phyloP scores from a whole-genome alignment of 495 filamentous ascomycete genomes.

The Tirmania nivea region DNA sequence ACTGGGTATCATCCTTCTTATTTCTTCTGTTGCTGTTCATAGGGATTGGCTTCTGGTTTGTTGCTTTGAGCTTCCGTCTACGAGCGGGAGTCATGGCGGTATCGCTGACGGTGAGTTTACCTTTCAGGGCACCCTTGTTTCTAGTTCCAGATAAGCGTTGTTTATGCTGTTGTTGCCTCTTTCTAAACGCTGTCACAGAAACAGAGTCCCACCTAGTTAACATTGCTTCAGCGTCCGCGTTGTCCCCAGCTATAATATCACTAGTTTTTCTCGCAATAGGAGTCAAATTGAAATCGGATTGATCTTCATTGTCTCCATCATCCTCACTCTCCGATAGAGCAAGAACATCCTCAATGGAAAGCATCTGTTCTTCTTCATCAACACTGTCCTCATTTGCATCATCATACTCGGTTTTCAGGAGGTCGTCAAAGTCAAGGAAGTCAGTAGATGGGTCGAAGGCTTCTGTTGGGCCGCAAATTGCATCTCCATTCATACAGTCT shows the following conservation, averaged over 20 bases:
- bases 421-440: constrained; percentile 7
- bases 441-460: constrained; percentile 6
- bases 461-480: constrained; percentile 9
- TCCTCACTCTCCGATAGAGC: constrained; percentile 16
- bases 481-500: constrained; percentile 7
- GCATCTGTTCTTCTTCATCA: constrained; percentile 1
- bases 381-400: constrained; percentile 12
- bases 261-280: not conserved
- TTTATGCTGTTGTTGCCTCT: constrained; percentile 15
- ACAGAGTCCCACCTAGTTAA: constrained; percentile 17
- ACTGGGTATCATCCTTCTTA: too few relatives aligned
- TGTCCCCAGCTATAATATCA: constrained; percentile 6
- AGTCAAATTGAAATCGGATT: not conserved
- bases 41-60: not conserved
- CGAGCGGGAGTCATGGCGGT: not conserved
- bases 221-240: constrained; percentile 9
- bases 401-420: constrained; percentile 10
- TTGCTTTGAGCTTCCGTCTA: not conserved
- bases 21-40: too few relatives aligned
- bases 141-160: not conserved
- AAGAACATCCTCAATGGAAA: constrained; percentile 12
- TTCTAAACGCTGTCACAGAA: constrained; percentile 18
- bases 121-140: not conserved
- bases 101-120: not conserved
- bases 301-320: constrained; percentile 5